A percentile compares a stretch with the other conserved stretches of the same genome.
These are phyloP conservation scores for Niveomyces coronatus DNA, from an alignment of 2,329 filamentous ascomycete species.

Conservation along the genomic window DNA sequence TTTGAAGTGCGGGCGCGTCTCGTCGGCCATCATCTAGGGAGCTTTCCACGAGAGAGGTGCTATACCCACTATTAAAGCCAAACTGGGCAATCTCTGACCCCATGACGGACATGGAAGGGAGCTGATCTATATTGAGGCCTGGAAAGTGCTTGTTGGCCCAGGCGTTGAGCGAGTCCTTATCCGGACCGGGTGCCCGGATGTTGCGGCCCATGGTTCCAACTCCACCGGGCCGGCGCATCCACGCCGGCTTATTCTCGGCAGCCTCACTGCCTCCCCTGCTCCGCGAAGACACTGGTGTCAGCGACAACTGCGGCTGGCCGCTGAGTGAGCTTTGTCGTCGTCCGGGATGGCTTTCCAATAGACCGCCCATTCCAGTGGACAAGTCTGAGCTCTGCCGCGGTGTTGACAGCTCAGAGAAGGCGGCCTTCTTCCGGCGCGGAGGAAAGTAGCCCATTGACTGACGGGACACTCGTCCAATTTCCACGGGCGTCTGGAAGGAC, in stretches of 20 bases:
- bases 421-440: slow-evolving; percentile 77
- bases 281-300: slow-evolving; percentile 25
- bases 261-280: slow-evolving; percentile 28
- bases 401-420: slow-evolving; percentile 54
- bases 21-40: slow-evolving; percentile 39
- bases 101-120: slow-evolving; percentile 57
- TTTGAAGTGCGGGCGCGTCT: slow-evolving; percentile 29
- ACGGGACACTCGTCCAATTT: slow-evolving; percentile 76
- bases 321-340: slow-evolving; percentile 34
- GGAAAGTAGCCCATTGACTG: slow-evolving; percentile 85
- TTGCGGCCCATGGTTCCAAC: slow-evolving; percentile 71
- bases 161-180: slow-evolving; percentile 72
- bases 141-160: slow-evolving; percentile 79
- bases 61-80: slow-evolving; percentile 36
- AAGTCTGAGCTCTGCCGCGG: slow-evolving; percentile 57
- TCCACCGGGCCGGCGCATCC: slow-evolving; percentile 76
- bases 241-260: slow-evolving; percentile 36
- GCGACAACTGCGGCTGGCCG: slow-evolving; percentile 23
- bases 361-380: slow-evolving; percentile 32
- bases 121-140: slow-evolving; percentile 57
- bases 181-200: slow-evolving; percentile 67
- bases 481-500: slow-evolving; percentile 55
- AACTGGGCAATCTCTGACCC: slow-evolving; percentile 50
- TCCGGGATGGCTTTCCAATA: slow-evolving; percentile 24
- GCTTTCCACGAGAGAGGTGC: slow-evolving; percentile 39